Evolutionary conservation across 495 filamentous ascomycete species (phyloP).

Genomic region (Cladorrhinum samala): DNA sequence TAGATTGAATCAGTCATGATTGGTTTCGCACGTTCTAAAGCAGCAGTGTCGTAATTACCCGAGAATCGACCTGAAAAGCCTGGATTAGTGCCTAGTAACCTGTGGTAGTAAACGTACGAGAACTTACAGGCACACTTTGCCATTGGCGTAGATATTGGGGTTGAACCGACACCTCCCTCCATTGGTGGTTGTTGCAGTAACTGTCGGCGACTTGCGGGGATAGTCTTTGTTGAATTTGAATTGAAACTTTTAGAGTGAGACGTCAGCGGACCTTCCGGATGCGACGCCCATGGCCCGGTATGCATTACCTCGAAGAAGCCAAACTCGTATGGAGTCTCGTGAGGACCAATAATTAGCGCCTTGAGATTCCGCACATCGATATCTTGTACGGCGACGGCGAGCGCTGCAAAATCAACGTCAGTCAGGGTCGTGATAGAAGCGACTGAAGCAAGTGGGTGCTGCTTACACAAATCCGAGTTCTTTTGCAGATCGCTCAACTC

Average conservation of each 20-base stretch:
- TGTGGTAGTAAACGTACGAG: background rate
- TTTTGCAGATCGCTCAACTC: slow-evolving; percentile 80
- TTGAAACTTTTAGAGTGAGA: slow-evolving; percentile 50
- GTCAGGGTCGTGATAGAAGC: background rate
- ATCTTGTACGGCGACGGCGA: slow-evolving; percentile 81
- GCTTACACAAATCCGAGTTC: slow-evolving; percentile 72
- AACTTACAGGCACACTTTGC: slow-evolving; percentile 85
- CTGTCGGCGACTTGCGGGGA: slow-evolving; percentile 71
- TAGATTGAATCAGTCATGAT: slow-evolving; percentile 35
- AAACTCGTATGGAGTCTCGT: slow-evolving; percentile 93
- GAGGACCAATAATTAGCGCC: slow-evolving; percentile 86
- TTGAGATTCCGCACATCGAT: slow-evolving; percentile 81
- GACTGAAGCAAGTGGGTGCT: background rate
- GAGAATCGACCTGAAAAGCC: slow-evolving; percentile 66
- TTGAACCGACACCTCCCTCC: slow-evolving; percentile 83
- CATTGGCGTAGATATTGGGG: slow-evolving; percentile 88
- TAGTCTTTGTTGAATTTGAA: slow-evolving; percentile 79
- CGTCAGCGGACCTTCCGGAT: no score
- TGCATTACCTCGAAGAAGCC: slow-evolving; percentile 85
- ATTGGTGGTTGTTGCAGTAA: slow-evolving; percentile 79
- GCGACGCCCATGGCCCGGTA: no score
- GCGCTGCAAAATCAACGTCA: slow-evolving; percentile 46
- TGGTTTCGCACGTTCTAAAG: slow-evolving; percentile 1
- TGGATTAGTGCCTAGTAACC: slow-evolving; percentile 12
- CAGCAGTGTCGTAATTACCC: slow-evolving; percentile 51